These are phyloP conservation scores for Trichoderma virens DNA, from an alignment of 495 filamentous ascomycete genomes.

Conservation along the genomic window DNA sequence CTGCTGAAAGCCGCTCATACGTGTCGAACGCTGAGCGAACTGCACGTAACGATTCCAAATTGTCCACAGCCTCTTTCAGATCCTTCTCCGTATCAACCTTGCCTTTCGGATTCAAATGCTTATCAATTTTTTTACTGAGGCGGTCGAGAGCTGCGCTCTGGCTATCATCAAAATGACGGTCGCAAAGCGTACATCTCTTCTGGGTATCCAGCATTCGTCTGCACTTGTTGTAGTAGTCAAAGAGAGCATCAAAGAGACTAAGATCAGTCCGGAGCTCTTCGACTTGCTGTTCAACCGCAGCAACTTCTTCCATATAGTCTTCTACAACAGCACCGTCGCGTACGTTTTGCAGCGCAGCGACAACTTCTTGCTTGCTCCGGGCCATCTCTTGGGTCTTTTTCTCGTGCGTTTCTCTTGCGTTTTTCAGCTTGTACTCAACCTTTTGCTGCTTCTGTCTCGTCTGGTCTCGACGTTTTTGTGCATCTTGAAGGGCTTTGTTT, in stretches of 20 bases:
- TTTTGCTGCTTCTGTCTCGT: conserved; percentile 67
- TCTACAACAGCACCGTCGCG: conserved; percentile 25
- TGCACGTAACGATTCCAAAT: conserved; percentile 48
- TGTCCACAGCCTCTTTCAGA: conserved; percentile 42
- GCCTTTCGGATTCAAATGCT: conserved; percentile 46
- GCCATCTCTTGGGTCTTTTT: conserved; percentile 58
- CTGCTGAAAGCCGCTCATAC: conserved; percentile 58
- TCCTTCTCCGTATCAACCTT: conserved; percentile 47
- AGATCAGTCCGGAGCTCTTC: conserved; percentile 55
- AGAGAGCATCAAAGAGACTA: conserved; percentile 51
- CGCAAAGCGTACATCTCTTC: conserved; percentile 66
- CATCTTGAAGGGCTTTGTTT: conserved; percentile 43
- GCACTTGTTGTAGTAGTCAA: conserved; percentile 56
- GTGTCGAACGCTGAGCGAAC: conserved; percentile 63
- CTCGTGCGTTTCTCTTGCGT: conserved; percentile 48
- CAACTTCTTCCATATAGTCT: conserved; percentile 33
- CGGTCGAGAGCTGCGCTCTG: neutral
- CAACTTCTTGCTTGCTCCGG: conserved; percentile 43
- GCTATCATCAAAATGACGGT: conserved; percentile 51
- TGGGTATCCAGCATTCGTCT: conserved; percentile 48
- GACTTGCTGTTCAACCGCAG: conserved; percentile 48
- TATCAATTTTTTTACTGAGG: conserved; percentile 54
- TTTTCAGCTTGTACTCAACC: conserved; percentile 68
- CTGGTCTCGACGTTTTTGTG: conserved; percentile 60
- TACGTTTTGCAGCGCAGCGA: conserved; percentile 31